A percentile compares a stretch with the other conserved stretches of the same genome.
These are phyloP conservation scores for Leccinum solheimii DNA, from an alignment of 1,284 basidiomycete genomes.

Conservation along the genomic window DNA sequence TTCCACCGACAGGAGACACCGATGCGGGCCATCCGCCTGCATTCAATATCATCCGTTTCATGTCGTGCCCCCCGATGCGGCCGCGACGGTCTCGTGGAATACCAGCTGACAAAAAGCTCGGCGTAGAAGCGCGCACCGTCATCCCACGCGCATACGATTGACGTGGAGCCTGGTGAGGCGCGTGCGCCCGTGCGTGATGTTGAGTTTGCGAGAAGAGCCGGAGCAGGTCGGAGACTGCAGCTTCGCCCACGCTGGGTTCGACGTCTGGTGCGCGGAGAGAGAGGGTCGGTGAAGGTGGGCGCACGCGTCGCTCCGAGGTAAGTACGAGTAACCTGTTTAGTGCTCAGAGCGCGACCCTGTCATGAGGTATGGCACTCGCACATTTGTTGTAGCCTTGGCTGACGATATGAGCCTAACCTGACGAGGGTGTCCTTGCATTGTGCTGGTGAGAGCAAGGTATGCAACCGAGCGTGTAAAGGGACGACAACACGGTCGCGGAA, in stretches of 20 bases:
- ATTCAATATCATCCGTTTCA: slow-evolving; percentile 28
- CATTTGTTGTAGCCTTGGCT: slow-evolving; percentile 78
- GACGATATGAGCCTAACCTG: slow-evolving; percentile 52
- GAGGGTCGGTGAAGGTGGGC: slow-evolving; percentile 31
- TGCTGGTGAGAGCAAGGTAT: slow-evolving; percentile 51
- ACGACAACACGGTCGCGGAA: slow-evolving; percentile 81
- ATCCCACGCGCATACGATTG: slow-evolving; percentile 34
- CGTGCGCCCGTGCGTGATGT: slow-evolving; percentile 41
- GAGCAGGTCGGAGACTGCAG: slow-evolving; percentile 63
- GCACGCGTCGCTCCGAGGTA: slow-evolving; percentile 46
- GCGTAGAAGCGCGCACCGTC: slow-evolving; percentile 44
- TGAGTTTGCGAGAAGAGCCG: slow-evolving; percentile 42
- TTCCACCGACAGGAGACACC: slow-evolving; percentile 2
- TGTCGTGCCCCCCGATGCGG: slow-evolving; percentile 60
- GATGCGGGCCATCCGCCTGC: slow-evolving; percentile 22
- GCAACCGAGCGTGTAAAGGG: slow-evolving; percentile 58
- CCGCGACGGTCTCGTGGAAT: slow-evolving; percentile 74
- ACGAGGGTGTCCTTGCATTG: slow-evolving; percentile 53
- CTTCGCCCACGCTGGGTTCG: slow-evolving; percentile 58
- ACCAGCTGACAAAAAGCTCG: slow-evolving; percentile 69
- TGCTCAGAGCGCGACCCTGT: not conserved
- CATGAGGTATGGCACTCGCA: slow-evolving; percentile 26
- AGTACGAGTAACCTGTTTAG: slow-evolving; percentile 70
- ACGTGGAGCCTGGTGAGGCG: slow-evolving; percentile 19
- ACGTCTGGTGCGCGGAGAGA: slow-evolving; percentile 23